phyloP scores from a whole-genome alignment of 352 stramenopile species.

The Pythium phragmiticola region DNA sequence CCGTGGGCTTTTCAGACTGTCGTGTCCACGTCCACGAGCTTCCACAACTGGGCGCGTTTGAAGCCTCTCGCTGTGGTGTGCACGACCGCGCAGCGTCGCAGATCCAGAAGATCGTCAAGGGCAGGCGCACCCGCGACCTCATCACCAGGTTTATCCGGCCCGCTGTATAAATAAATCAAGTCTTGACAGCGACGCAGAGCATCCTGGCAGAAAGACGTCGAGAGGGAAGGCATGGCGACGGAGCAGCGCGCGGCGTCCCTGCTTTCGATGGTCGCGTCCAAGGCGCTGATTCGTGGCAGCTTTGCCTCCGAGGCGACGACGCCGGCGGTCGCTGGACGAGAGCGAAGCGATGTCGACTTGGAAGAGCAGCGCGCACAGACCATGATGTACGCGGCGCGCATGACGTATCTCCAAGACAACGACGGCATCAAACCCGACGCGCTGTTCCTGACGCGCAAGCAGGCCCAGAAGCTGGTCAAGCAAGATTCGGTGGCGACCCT shows the following conservation, averaged over 20 bases:
- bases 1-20: slow-evolving; percentile 40
- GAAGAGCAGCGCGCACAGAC: slow-evolving; percentile 58
- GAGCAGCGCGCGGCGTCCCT: slow-evolving; percentile 28
- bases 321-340: background rate
- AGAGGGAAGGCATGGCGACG: slow-evolving; percentile 11
- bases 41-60: slow-evolving; percentile 39
- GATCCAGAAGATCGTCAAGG: slow-evolving; percentile 68
- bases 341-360: slow-evolving; percentile 15
- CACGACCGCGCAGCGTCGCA: slow-evolving; percentile 33
- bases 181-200: background rate
- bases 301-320: slow-evolving; percentile 6
- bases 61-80: slow-evolving; percentile 36
- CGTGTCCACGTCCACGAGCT: slow-evolving; percentile 41
- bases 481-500: slow-evolving; percentile 38
- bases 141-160: slow-evolving; percentile 49
- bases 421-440: slow-evolving; percentile 50
- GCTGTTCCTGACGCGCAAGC: slow-evolving; percentile 77
- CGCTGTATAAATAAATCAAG: slow-evolving; percentile 16
- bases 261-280: slow-evolving; percentile 36
- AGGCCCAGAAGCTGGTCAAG: slow-evolving; percentile 64
- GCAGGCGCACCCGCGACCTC: slow-evolving; percentile 41
- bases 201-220: background rate
- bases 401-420: slow-evolving; percentile 66
- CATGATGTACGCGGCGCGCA: slow-evolving; percentile 80
- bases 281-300: slow-evolving; percentile 27